Percentiles rank a stretch among this genome's conserved stretches.
Evolutionary conservation across 176 grass and related monocot species (phyloP).

Genomic region (bread wheat (Triticum aestivum)): IWGSC_CS_RefSeq_v2.1 NC_057800.1:542941785-542942284

Average conservation of each 20-base stretch:
- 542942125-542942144: not conserved
- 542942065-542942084: not conserved
- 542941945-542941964: not conserved
- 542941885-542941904: not conserved
- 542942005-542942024: not conserved
- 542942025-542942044: not conserved
- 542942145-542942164: not conserved
- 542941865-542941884: not conserved
- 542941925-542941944: slow-evolving; percentile 1
- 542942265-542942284: not conserved
- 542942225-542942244: too few species aligned
- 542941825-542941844: not conserved
- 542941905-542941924: not conserved
- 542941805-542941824: not conserved
- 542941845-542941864: not conserved
- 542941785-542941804: slow-evolving; percentile 1
- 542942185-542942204: not conserved
- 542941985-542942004: not conserved
- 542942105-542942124: not conserved
- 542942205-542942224: too few species aligned
- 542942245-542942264: slow-evolving; percentile 10
- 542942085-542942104: not conserved
- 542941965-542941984: not conserved
- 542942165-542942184: not conserved
- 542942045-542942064: not conserved